Conservation (phyloP, 768 basidiomycete species). For the Chalciporus sphaerocephalus region DNA sequence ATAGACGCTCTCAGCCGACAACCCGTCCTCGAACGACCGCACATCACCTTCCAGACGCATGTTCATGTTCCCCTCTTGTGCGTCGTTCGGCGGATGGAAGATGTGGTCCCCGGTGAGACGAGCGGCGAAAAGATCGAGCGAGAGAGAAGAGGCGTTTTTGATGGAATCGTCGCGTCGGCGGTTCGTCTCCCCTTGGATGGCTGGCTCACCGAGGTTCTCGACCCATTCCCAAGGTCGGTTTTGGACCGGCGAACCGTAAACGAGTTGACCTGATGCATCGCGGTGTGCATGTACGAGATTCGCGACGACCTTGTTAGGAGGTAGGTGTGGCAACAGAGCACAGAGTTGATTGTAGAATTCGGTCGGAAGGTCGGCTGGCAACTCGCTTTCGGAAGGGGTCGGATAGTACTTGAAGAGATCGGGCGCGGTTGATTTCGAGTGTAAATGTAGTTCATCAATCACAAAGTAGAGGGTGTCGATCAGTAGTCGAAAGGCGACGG, state of each 20-base stretch:
- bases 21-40: conserved; percentile 62
- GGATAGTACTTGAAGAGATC: conserved; percentile 71
- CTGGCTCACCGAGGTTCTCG: conserved; percentile 59
- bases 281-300: conserved; percentile 57
- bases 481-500: conserved; percentile 58
- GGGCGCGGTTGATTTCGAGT: conserved; percentile 44
- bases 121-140: conserved; percentile 68
- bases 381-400: conserved; percentile 41
- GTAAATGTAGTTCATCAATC: conserved; percentile 65
- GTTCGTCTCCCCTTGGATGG: conserved; percentile 40
- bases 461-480: conserved; percentile 72
- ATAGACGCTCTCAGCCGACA: conserved; percentile 60
- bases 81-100: conserved; percentile 10
- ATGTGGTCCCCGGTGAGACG: conserved; percentile 59
- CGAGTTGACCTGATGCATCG: conserved; percentile 48
- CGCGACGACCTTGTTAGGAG: conserved; percentile 47
- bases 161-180: conserved; percentile 42
- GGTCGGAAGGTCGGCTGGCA: conserved; percentile 52
- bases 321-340: conserved; percentile 52
- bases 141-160: conserved; percentile 66
- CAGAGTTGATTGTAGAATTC: conserved; percentile 56
- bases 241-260: conserved; percentile 50
- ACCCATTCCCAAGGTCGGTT: conserved; percentile 88
- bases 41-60: conserved; percentile 40
- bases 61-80: background rate